Conservation (phyloP, 2,329 filamentous ascomycete species). For the Epichloe amarillans region DNA sequence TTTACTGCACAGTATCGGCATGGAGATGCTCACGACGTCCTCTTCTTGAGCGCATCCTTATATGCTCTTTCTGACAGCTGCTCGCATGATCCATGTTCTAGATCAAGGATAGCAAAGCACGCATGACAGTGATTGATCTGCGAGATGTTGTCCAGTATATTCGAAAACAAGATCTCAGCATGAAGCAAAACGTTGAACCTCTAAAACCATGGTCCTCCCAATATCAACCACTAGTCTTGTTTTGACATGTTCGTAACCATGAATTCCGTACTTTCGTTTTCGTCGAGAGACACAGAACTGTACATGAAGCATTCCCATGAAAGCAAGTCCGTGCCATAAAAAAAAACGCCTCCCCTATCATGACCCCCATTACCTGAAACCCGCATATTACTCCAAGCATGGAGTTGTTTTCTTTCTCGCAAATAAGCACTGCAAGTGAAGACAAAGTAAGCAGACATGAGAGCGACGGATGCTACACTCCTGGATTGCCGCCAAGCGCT, state of each 20-base stretch:
- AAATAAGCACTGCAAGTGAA: neutral
- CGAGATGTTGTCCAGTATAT: too few species aligned
- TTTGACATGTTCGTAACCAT: neutral
- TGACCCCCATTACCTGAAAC: neutral
- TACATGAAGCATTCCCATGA: neutral
- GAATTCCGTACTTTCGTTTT: neutral
- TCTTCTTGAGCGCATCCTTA: too few species aligned
- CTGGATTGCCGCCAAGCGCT: constrained; percentile 14
- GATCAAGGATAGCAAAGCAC: too few species aligned
- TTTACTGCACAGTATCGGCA: too few species aligned
- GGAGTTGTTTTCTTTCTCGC: neutral
- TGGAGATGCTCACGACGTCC: too few species aligned
- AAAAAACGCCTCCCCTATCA: neutral
- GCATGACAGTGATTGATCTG: too few species aligned
- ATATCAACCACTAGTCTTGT: neutral
- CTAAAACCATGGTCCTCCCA: neutral
- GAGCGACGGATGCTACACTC: constrained; percentile 7
- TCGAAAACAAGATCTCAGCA: too few species aligned
- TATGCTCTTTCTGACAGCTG: too few species aligned
- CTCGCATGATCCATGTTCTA: too few species aligned
- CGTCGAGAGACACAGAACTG: neutral
- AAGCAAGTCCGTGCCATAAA: neutral
- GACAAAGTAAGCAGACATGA: neutral
- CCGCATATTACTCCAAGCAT: neutral
- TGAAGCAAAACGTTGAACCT: neutral